These are phyloP conservation scores for Leishmania braziliensis DNA, from an alignment of 208 protist genomes.

Conservation along the genomic window DNA sequence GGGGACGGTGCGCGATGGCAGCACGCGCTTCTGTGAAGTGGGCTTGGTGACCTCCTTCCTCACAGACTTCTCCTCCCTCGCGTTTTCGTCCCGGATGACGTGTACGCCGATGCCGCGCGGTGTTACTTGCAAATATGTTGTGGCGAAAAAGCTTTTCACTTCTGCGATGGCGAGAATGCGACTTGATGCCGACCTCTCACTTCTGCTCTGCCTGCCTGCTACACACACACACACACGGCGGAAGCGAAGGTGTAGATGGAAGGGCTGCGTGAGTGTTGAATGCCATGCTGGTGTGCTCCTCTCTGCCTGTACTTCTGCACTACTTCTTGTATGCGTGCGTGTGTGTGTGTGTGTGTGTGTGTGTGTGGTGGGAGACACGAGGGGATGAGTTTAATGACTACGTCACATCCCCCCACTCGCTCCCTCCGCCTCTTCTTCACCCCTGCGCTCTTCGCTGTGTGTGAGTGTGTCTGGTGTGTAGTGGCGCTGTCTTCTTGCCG, in stretches of 20 bases:
- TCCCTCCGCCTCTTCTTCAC: not conserved
- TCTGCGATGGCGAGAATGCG: not conserved
- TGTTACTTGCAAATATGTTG: not conserved
- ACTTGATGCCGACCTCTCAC: constrained; percentile 1
- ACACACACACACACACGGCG: not conserved
- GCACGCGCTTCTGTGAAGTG: not conserved
- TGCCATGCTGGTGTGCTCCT: not conserved
- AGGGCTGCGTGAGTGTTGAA: not conserved
- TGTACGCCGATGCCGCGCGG: not conserved
- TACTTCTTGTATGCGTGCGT: not conserved
- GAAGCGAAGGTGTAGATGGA: not conserved
- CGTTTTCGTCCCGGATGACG: not conserved
- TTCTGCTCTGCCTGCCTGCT: not conserved
- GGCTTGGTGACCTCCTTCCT: not conserved
- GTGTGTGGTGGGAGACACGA: not conserved
- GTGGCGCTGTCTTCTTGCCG: not conserved
- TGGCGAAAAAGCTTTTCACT: not conserved
- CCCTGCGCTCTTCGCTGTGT: not conserved
- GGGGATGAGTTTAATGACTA: not conserved
- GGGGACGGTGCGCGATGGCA: not conserved
- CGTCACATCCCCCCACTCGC: not conserved
- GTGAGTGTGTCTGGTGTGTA: not conserved
- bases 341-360: not conserved
- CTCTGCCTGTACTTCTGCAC: not conserved
- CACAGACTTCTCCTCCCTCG: not conserved